Percentiles rank a stretch among this genome's conserved stretches.
Conservation (phyloP, 129 eudicot species). For the Flaveria sonorensis region DNA sequence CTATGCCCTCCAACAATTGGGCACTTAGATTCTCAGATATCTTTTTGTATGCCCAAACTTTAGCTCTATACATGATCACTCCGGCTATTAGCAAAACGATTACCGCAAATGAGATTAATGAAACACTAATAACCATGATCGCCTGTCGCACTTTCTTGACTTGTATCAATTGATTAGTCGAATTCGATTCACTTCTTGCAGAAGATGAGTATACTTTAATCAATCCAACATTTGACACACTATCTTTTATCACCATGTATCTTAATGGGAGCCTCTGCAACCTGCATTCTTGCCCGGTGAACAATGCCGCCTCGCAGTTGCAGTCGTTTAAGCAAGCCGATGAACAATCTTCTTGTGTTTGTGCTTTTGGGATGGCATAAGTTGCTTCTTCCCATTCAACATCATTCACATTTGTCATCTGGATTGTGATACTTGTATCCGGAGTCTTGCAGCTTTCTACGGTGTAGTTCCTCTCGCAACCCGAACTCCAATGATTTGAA, state of each 20-base stretch:
- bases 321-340: constrained; percentile 41
- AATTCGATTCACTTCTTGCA: constrained; percentile 1
- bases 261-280: constrained; percentile 43
- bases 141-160: neutral
- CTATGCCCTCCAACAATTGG: constrained; percentile 16
- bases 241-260: neutral
- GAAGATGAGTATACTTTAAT: constrained; percentile 12
- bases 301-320: constrained; percentile 40
- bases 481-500: constrained; percentile 8
- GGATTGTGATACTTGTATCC: neutral
- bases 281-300: constrained; percentile 24
- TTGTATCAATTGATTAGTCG: neutral
- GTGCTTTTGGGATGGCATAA: constrained; percentile 9
- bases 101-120: constrained; percentile 17
- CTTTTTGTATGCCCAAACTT: constrained; percentile 16
- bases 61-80: constrained; percentile 19
- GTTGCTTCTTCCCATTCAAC: constrained; percentile 34
- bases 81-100: constrained; percentile 23
- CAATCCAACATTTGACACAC: neutral
- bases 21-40: constrained; percentile 4
- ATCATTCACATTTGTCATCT: constrained; percentile 21
- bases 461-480: constrained; percentile 41
- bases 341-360: constrained; percentile 34
- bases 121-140: constrained; percentile 27
- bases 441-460: constrained; percentile 28